Evolutionary conservation across 2,329 filamentous ascomycete species (phyloP).

Genomic region (Colletotrichum truncatum): DNA sequence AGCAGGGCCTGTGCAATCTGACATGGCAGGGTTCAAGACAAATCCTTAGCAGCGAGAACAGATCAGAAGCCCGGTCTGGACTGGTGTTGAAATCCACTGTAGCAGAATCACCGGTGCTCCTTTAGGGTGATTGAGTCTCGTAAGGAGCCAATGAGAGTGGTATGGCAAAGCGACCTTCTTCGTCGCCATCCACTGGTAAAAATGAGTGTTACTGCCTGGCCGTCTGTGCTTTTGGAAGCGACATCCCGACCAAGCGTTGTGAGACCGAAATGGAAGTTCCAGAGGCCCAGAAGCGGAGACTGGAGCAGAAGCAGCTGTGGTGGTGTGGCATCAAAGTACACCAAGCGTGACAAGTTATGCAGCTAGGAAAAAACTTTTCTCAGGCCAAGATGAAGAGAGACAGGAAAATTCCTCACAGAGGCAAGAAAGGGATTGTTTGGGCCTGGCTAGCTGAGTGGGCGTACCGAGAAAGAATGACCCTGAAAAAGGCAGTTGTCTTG

Average conservation of each 20-base stretch:
- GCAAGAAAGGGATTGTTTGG: conserved; percentile 28
- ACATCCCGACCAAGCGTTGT: neutral
- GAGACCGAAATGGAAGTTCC: neutral
- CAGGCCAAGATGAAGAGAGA: conserved; percentile 5
- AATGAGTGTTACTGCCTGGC: conserved; percentile 6
- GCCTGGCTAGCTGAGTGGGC: neutral
- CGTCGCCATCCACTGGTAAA: neutral
- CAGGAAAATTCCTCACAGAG: conserved; percentile 10
- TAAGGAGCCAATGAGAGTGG: neutral
- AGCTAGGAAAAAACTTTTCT: conserved; percentile 10
- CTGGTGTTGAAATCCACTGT: neutral
- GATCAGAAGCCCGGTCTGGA: neutral
- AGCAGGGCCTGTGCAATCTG: conserved; percentile 3
- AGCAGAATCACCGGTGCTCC: neutral
- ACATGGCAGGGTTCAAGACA: conserved; percentile 9
- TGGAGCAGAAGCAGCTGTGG: neutral
- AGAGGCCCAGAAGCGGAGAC: neutral
- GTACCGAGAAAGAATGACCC: neutral
- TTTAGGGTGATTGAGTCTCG: neutral
- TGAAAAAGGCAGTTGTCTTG: neutral
- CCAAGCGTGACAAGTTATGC: neutral
- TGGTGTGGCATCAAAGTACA: too few relatives aligned
- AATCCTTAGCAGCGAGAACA: neutral
- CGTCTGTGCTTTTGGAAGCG: neutral
- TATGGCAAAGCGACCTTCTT: neutral